Percentiles rank a stretch among this genome's conserved stretches.
Evolutionary conservation across 352 stramenopile species (phyloP).

Genomic region (Pythium apleroticum): DNA sequence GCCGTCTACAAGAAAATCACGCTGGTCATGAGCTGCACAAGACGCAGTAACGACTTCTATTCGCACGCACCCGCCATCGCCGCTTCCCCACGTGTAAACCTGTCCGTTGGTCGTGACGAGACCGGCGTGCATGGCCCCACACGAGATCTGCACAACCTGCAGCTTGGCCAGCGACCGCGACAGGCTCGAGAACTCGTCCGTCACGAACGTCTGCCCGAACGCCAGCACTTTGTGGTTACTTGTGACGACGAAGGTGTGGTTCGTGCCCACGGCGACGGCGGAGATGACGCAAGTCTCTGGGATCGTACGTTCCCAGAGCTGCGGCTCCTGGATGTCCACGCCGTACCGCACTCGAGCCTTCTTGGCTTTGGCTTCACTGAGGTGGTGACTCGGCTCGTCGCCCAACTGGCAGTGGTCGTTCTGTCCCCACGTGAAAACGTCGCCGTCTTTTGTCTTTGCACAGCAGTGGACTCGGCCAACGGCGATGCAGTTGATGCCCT

Average conservation of each 20-base stretch:
- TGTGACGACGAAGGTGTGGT: slow-evolving; percentile 70
- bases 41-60: not conserved
- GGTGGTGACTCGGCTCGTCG: slow-evolving; percentile 57
- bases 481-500: slow-evolving; percentile 70
- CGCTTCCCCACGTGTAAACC: slow-evolving; percentile 78
- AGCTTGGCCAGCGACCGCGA: slow-evolving; percentile 58
- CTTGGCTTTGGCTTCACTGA: slow-evolving; percentile 49
- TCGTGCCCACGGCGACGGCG: slow-evolving; percentile 63
- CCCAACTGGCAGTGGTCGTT: slow-evolving; percentile 83
- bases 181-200: slow-evolving; percentile 55
- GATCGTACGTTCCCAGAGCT: slow-evolving; percentile 70
- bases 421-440: slow-evolving; percentile 84
- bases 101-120: slow-evolving; percentile 74
- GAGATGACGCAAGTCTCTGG: slow-evolving; percentile 53
- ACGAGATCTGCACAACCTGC: slow-evolving; percentile 70
- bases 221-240: slow-evolving; percentile 51
- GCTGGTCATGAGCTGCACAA: not conserved
- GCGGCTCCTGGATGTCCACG: slow-evolving; percentile 53
- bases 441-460: slow-evolving; percentile 71
- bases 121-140: slow-evolving; percentile 72
- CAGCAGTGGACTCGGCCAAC: slow-evolving; percentile 77
- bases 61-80: slow-evolving; percentile 75
- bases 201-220: slow-evolving; percentile 72
- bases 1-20: slow-evolving; percentile 29
- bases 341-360: slow-evolving; percentile 65